Conservation (phyloP, 2,329 filamentous ascomycete species). For the Pleurostoma richardsiae region DNA sequence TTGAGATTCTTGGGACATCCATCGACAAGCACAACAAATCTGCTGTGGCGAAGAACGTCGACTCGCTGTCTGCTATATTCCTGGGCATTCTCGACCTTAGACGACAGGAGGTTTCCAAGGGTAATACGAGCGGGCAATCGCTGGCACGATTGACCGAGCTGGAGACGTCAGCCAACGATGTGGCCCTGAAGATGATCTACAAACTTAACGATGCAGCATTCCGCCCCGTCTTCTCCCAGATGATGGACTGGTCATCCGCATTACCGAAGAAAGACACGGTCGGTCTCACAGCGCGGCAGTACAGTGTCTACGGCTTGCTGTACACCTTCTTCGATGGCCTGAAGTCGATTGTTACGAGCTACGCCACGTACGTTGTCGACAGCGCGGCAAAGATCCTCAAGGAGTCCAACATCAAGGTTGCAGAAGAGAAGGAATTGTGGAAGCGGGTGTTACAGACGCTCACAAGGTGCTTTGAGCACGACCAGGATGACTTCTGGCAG, state of each 20-base stretch:
- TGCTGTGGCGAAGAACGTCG: slow-evolving; percentile 69
- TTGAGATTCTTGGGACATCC: slow-evolving; percentile 64
- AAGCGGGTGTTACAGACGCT: slow-evolving; percentile 66
- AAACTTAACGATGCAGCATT: slow-evolving; percentile 95
- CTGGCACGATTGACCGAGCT: slow-evolving; percentile 49
- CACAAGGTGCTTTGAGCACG: slow-evolving; percentile 73
- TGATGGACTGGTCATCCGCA: slow-evolving; percentile 73
- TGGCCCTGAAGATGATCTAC: slow-evolving; percentile 84
- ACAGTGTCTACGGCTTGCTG: slow-evolving; percentile 78
- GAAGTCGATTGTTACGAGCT: slow-evolving; percentile 91
- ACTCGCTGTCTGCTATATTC: slow-evolving; percentile 62
- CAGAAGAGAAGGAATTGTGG: slow-evolving; percentile 59
- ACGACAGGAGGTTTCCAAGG: slow-evolving; percentile 44
- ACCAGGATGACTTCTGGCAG: slow-evolving; percentile 96
- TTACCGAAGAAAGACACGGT: slow-evolving; percentile 56
- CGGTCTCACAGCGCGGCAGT: slow-evolving; percentile 58
- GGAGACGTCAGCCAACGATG: slow-evolving; percentile 62
- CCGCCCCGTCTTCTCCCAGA: slow-evolving; percentile 79
- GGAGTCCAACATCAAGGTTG: slow-evolving; percentile 34
- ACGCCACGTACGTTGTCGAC: slow-evolving; percentile 80
- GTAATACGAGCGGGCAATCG: slow-evolving; percentile 29
- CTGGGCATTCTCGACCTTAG: slow-evolving; percentile 61
- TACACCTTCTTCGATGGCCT: slow-evolving; percentile 75
- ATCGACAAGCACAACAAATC: slow-evolving; percentile 77
- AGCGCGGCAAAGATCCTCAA: slow-evolving; percentile 62